Conservation (phyloP, 179 eudicot genomes). For the Patellifolia procumbens region DNA sequence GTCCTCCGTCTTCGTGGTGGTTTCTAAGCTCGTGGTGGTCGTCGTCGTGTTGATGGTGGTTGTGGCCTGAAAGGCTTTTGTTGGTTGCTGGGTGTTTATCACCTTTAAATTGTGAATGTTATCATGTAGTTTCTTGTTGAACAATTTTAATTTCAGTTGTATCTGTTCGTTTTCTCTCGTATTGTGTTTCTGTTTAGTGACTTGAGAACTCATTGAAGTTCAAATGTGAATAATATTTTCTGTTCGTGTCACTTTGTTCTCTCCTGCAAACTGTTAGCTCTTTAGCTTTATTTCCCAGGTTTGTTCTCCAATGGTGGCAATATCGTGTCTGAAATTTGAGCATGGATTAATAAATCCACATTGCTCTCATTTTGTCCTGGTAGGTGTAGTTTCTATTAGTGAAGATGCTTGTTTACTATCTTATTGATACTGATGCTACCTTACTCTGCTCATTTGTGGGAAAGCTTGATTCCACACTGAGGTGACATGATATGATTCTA, state of each 20-base stretch:
- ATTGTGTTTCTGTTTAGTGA: background rate
- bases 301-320: background rate
- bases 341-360: too few relatives aligned
- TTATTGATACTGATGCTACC: too few relatives aligned
- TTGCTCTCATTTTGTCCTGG: too few relatives aligned
- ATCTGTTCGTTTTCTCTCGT: background rate
- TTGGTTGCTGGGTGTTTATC: background rate
- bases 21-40: conserved; percentile 3
- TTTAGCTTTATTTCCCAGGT: background rate
- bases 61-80: background rate
- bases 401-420: too few relatives aligned
- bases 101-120: background rate
- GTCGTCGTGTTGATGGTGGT: too few relatives aligned
- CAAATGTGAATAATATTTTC: background rate
- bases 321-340: background rate
- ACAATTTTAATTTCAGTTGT: background rate
- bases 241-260: background rate
- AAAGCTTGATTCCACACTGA: too few relatives aligned
- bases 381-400: too few relatives aligned
- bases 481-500: too few relatives aligned
- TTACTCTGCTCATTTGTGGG: too few relatives aligned
- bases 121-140: background rate
- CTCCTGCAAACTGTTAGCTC: background rate
- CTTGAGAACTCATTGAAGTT: background rate
- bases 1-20: conserved; percentile 23